Evolutionary conservation across 495 filamentous ascomycete species (phyloP).

Genomic region (Bacidia rubella): DNA sequence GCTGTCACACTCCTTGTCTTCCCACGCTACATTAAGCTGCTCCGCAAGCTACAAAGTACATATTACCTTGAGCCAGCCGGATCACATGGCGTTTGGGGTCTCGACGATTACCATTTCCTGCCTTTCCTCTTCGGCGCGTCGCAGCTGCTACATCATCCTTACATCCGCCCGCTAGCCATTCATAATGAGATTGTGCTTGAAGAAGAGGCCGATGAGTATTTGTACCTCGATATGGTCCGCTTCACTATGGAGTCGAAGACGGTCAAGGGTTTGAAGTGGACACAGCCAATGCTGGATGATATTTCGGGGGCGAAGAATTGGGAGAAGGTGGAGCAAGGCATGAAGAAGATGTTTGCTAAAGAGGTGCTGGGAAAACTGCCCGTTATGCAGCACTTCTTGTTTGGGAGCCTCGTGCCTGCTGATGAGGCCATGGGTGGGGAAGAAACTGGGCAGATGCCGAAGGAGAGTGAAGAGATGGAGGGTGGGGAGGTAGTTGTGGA

Average conservation of each 20-base stretch:
- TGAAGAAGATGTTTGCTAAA: slow-evolving; percentile 89
- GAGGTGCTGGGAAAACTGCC: slow-evolving; percentile 90
- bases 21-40: slow-evolving; percentile 61
- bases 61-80: slow-evolving; percentile 95
- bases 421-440: slow-evolving; percentile 59
- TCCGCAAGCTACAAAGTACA: slow-evolving; percentile 72
- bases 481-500: slow-evolving; percentile 42
- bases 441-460: slow-evolving; percentile 32
- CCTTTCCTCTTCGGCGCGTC: slow-evolving; percentile 93
- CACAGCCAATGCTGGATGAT: slow-evolving; percentile 96
- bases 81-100: slow-evolving; percentile 89
- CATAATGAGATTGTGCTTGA: slow-evolving; percentile 78
- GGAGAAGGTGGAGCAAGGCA: slow-evolving; percentile 84
- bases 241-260: slow-evolving; percentile 96
- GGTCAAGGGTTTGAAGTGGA: slow-evolving; percentile 89
- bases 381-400: slow-evolving; percentile 97
- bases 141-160: slow-evolving; percentile 75
- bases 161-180: slow-evolving; percentile 74
- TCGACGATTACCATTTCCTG: slow-evolving; percentile 95
- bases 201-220: slow-evolving; percentile 64
- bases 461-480: slow-evolving; percentile 37
- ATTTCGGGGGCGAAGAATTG: slow-evolving; percentile 86
- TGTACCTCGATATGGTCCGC: slow-evolving; percentile 83
- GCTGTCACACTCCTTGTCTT: slow-evolving; percentile 65
- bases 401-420: slow-evolving; percentile 72